Percentiles rank a stretch among this genome's conserved stretches.
These are phyloP conservation scores for Verticillium albo-atrum DNA, from an alignment of 2,329 filamentous ascomycete species.

Conservation along the genomic window DNA sequence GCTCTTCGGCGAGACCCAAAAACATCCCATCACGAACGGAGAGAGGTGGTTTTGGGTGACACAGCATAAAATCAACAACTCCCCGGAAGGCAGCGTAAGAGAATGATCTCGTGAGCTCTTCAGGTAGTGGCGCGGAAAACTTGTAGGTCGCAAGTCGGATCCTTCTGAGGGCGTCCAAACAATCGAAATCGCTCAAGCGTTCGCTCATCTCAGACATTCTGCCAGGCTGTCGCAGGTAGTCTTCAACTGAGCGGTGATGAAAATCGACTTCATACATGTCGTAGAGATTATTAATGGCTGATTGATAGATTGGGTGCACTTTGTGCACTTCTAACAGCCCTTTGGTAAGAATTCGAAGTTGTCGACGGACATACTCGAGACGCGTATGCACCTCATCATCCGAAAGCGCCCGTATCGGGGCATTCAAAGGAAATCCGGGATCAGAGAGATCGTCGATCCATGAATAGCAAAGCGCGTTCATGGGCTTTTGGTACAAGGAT, in stretches of 20 bases:
- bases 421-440: neutral
- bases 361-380: neutral
- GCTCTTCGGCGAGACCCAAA: no score
- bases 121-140: neutral
- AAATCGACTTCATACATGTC: neutral
- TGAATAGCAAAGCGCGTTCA: neutral
- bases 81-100: no score
- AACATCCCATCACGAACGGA: no score
- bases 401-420: neutral
- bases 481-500: neutral
- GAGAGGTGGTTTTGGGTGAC: no score
- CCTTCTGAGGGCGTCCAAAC: neutral
- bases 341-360: neutral
- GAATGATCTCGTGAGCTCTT: neutral
- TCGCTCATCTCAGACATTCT: neutral
- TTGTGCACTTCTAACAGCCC: neutral
- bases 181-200: neutral
- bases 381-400: neutral
- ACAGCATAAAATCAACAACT: no score
- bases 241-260: neutral
- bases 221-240: neutral
- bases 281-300: neutral
- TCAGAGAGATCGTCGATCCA: neutral
- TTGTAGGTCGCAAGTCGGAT: neutral
- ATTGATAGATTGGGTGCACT: neutral